Evolutionary conservation across 495 filamentous ascomycete species (phyloP), one percentile per base, ranked within the genome.

Genomic region (Hapsidospora chrysogenum): DNA sequence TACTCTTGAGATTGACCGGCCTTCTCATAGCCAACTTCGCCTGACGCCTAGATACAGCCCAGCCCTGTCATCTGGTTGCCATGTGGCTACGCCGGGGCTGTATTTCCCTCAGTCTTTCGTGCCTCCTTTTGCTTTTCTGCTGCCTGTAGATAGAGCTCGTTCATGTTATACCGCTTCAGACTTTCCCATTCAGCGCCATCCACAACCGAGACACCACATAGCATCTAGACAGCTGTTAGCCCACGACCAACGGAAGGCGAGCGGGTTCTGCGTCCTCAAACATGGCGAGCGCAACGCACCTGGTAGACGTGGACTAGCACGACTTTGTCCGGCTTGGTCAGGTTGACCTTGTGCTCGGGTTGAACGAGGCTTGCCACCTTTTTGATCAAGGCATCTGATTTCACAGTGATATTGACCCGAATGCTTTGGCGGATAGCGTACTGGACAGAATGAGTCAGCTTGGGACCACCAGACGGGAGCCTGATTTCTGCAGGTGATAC

Each of bases 221-320:
- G 54, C 14, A 46, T 54, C 61, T 66, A 29, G 21, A 9, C 19
- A 17, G 13, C 8, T n/a, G n/a, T n/a, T n/a, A n/a, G n/a, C n/a
- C n/a, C n/a, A n/a, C n/a, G n/a, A n/a, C n/a, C n/a, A n/a, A n/a
- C 5, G 30, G 17, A 9, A 3, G 31, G 31, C 17, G 7, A 1
- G n/a, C 9, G 23, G 31, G 9, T 18, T 19, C 23, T 26, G 7
- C 13, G 9, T 19, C 14, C 16, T 18, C 17, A 14, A 11, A 19
- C 9, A 1, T 16, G 29, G 29, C 8, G 11, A 5, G 19, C 11
- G 5, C 1, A 5, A 28, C 22, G 17, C 11, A 92, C 87, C 69
- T 89, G 76, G 52, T 80, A 87, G 15, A 99, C 63, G 45, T 92
- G 82, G 21, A 97, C 76, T 23, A 95, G 56, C 43, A 99, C 85